phyloP scores from a whole-genome alignment of 2,329 filamentous ascomycete species.

The Arthrobotrys musiformis region DNA sequence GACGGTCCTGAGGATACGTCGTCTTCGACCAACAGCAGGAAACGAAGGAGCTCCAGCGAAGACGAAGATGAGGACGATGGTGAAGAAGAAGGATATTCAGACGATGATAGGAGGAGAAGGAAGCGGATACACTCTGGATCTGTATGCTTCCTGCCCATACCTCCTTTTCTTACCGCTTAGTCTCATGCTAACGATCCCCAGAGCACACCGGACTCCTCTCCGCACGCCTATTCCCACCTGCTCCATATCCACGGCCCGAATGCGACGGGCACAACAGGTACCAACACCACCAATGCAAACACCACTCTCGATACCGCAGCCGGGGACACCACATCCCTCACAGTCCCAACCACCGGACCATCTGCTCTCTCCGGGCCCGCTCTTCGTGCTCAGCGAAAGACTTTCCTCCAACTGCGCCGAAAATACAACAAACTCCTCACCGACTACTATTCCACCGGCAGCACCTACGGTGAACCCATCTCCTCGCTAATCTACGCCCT shows the following conservation, averaged over 20 bases:
- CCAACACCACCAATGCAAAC: conserved; percentile 63
- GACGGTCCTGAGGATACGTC: conserved; percentile 61
- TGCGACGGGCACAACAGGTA: conserved; percentile 56
- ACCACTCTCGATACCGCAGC: conserved; percentile 61
- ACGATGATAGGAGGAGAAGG: conserved; percentile 82
- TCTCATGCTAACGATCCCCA: conserved; percentile 7
- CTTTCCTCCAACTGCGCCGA: conserved; percentile 77
- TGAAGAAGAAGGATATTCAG: conserved; percentile 74
- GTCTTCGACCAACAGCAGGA: conserved; percentile 65
- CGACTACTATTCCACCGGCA: conserved; percentile 85
- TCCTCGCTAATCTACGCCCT: conserved; percentile 94
- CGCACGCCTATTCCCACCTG: conserved; percentile 64
- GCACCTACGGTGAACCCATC: conserved; percentile 93
- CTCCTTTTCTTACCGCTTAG: neutral
- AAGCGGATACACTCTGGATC: conserved; percentile 62
- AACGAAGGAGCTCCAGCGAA: conserved; percentile 80
- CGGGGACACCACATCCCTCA: neutral
- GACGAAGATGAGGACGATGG: conserved; percentile 77
- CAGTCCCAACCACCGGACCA: conserved; percentile 72
- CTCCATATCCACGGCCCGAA: conserved; percentile 60
- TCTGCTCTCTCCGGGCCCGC: conserved; percentile 76
- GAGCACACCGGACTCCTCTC: conserved; percentile 60
- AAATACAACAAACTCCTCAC: conserved; percentile 81
- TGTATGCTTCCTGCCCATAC: conserved; percentile 10
- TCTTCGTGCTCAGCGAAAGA: conserved; percentile 69